Evolutionary conservation across 805 yeast species (phyloP).

Genomic region (Candida glaebosa): DNA sequence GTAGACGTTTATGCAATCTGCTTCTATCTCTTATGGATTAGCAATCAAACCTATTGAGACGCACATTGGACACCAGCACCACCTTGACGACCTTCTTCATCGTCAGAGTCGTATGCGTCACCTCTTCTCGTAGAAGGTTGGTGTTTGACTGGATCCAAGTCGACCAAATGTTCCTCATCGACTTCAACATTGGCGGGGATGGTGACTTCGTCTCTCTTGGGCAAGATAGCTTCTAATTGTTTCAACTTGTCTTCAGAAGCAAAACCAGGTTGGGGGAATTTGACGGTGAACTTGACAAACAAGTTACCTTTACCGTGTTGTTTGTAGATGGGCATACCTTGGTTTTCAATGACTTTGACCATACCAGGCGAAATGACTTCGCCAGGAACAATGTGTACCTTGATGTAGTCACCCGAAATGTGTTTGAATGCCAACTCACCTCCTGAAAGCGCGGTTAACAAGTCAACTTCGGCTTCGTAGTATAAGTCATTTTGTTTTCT

Average conservation of each 20-base stretch:
- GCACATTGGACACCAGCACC: conserved; percentile 89
- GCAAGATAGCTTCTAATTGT: conserved; percentile 71
- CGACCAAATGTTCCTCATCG: conserved; percentile 76
- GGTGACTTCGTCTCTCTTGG: conserved; percentile 59
- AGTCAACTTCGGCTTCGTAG: conserved; percentile 83
- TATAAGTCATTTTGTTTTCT: conserved; percentile 88
- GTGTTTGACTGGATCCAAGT: conserved; percentile 64
- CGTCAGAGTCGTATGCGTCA: conserved; percentile 42
- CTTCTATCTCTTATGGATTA: background rate
- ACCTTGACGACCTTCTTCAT: conserved; percentile 49
- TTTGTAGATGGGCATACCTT: conserved; percentile 97
- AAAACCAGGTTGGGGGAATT: conserved; percentile 79
- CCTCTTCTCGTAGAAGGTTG: conserved; percentile 35
- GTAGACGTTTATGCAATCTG: background rate
- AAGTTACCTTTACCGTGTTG: conserved; percentile 87
- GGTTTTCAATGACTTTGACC: conserved; percentile 77
- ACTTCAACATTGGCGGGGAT: conserved; percentile 73
- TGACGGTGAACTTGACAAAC: conserved; percentile 79
- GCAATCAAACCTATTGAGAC: conserved; percentile 56
- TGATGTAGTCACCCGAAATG: conserved; percentile 86
- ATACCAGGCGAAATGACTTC: conserved; percentile 86
- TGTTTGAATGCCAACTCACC: conserved; percentile 88
- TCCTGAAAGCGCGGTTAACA: conserved; percentile 94
- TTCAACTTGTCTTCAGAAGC: conserved; percentile 72
- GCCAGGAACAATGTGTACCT: conserved; percentile 81